Percentiles rank a stretch among this genome's conserved stretches.
phyloP scores from a whole-genome alignment of 768 basidiomycete species.

The Boletellus ananas region DNA sequence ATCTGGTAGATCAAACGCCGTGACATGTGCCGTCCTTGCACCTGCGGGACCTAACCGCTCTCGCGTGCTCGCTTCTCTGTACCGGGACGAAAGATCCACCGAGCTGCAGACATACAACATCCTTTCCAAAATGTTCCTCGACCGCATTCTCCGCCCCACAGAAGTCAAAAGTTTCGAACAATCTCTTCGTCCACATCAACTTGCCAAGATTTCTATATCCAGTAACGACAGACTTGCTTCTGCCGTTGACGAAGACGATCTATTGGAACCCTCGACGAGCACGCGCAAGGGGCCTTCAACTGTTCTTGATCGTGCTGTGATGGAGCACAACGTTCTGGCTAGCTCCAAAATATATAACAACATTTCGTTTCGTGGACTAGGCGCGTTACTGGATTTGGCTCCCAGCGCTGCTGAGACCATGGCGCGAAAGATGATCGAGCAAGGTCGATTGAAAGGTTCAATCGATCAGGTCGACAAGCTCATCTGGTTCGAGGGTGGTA shows the following conservation, averaged over 20 bases:
- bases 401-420: conserved; percentile 95
- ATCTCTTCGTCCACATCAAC: conserved; percentile 86
- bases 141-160: conserved; percentile 86
- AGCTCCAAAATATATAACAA: conserved; percentile 98
- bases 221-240: conserved; percentile 79
- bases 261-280: conserved; percentile 54
- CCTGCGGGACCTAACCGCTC: conserved; percentile 97
- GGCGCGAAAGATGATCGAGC: conserved; percentile 98
- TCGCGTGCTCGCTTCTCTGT: conserved; percentile 86
- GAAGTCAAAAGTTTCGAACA: conserved; percentile 90
- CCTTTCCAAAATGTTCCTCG: conserved; percentile 96
- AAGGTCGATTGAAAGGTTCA: conserved; percentile 85
- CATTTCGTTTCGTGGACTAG: conserved; percentile 93
- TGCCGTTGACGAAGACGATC: conserved; percentile 53
- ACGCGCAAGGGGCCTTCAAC: conserved; percentile 90
- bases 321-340: conserved; percentile 97
- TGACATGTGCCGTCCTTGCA: conserved; percentile 94
- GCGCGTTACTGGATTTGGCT: conserved; percentile 82
- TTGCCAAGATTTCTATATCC: conserved; percentile 85
- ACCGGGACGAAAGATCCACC: conserved; percentile 85
- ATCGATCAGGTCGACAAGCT: conserved; percentile 96
- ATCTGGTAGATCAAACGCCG: conserved; percentile 69
- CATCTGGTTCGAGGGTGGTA: conserved; percentile 86
- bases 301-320: conserved; percentile 93
- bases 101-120: conserved; percentile 84